Evolutionary conservation across 2,329 filamentous ascomycete genomes (phyloP), one percentile per base, ranked within the genome.

Genomic region (Pyricularia pennisetigena): DNA sequence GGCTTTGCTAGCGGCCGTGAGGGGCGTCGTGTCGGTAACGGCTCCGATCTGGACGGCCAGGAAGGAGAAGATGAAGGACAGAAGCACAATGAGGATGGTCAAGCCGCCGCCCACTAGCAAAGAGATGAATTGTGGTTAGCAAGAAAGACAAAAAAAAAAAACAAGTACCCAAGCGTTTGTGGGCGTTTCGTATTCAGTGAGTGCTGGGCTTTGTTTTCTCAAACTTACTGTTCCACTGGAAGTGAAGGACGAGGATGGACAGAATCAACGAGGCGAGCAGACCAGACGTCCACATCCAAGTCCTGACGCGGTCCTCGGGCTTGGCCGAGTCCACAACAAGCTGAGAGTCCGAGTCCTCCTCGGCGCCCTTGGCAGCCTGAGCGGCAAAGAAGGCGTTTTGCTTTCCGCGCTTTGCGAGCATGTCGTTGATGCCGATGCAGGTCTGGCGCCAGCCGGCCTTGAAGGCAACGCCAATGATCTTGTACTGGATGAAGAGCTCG

Each of bases 1-100:
- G 4, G 88, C 88, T 77, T 90, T 91, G 71, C 87, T 83, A 0
- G 86, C 86, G 3, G 88, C 87, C 3, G 88, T 90, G 2, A 90
- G 79, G 0, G 88, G 88, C 0, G 88, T 87, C 72, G 84, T 84
- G 72, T 88, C 86, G 20, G 82, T 86, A n/a, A 84, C 82, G 69
- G 82, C 86, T 32, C 83, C 82, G 74, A 85, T 86, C 74, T 88
- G 85, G 70, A 88, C 85, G 64, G 84, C 85, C 28, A 88, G 78
- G 79, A 88, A 86, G 63, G 84, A 83, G 77, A 88, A 88, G 73
- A 88, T 78, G 79, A 88, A 85, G 68, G 83, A 83, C 57, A 88
- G 78, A 70, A 88, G 73, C 70, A 84, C 79, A 49, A 85, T 83
- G 12, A 88, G 78, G 63, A 88, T 78, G 9, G 83, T 84, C 75